Conservation (phyloP, 23 red algal genomes). For the Cyanidiococcus yangmingshanensis region DNA sequence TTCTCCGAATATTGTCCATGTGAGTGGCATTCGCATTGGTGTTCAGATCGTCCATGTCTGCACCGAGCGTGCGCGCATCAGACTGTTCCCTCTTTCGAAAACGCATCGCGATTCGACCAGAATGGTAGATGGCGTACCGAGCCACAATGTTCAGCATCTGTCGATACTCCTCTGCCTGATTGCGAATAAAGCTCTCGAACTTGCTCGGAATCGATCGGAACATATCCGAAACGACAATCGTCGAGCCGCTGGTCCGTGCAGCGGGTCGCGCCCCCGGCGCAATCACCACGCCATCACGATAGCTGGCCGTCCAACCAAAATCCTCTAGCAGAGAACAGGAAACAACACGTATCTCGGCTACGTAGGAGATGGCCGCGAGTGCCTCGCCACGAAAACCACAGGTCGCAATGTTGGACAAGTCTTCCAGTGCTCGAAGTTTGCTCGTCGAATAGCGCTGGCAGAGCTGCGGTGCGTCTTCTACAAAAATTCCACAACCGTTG, state of each 20-base stretch:
- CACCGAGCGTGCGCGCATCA: constrained; percentile 7
- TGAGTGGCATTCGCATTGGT: constrained; percentile 15
- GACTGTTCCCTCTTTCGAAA: constrained; percentile 6
- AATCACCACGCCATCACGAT: constrained; percentile 41
- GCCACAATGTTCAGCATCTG: constrained; percentile 66
- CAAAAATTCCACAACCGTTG: constrained; percentile 58
- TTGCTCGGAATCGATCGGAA: constrained; percentile 73
- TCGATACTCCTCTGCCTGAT: constrained; percentile 71
- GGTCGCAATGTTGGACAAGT: constrained; percentile 45
- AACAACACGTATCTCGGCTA: constrained; percentile 47
- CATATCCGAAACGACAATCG: constrained; percentile 68
- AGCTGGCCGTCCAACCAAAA: constrained; percentile 44
- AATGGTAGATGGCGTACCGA: constrained; percentile 62
- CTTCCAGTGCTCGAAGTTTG: constrained; percentile 53
- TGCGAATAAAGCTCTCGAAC: constrained; percentile 17
- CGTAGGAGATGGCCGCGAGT: constrained; percentile 68
- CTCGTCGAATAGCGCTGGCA: constrained; percentile 71
- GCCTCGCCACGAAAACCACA: constrained; percentile 99
- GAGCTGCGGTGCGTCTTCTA: constrained; percentile 52
- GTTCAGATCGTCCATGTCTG: background rate
- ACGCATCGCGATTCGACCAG: constrained; percentile 43
- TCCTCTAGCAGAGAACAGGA: constrained; percentile 32
- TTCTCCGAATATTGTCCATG: constrained; percentile 46
- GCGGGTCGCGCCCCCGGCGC: constrained; percentile 6
- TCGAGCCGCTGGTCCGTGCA: constrained; percentile 61